Evolutionary conservation across 2,329 filamentous ascomycete species (phyloP).

Genomic region (Calonectria pauciramosa): DNA sequence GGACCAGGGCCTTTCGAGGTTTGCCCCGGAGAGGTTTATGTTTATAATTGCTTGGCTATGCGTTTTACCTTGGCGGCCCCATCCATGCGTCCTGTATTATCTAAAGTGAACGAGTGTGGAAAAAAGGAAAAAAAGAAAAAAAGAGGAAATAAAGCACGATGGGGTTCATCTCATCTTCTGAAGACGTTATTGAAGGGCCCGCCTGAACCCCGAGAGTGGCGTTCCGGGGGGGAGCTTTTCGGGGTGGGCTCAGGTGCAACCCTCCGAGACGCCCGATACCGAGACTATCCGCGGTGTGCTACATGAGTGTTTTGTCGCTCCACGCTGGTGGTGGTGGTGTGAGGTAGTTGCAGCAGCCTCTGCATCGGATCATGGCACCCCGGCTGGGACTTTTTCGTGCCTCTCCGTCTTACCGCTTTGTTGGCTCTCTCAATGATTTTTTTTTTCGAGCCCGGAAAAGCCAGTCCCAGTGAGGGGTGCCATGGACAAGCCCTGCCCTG

Average conservation of each 20-base stretch:
- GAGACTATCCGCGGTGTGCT: constrained; percentile 12
- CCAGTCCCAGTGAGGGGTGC: not conserved
- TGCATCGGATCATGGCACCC: constrained; percentile 23
- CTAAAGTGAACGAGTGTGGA: not conserved
- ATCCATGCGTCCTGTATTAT: not conserved
- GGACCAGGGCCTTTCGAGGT: not conserved
- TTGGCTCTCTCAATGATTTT: not conserved
- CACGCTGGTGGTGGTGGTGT: constrained; percentile 21
- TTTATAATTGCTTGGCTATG: not conserved
- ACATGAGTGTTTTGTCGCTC: not conserved
- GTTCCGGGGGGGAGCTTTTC: not conserved
- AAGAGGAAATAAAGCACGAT: not conserved
- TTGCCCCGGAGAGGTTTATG: not conserved
- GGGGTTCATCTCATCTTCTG: not conserved
- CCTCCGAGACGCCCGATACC: constrained; percentile 22
- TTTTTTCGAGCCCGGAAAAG: not conserved
- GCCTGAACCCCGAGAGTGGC: constrained; percentile 23
- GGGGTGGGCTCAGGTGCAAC: constrained; percentile 9
- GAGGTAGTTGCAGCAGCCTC: constrained; percentile 21
- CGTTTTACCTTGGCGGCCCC: not conserved
- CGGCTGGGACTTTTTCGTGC: constrained; percentile 15
- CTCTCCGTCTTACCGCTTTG: constrained; percentile 24
- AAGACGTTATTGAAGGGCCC: not conserved
- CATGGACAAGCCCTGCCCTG: not conserved
- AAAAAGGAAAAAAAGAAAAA: not conserved